Conservation (phyloP, 176 grass and related monocot genomes). For the Zea luxurians region DNA sequence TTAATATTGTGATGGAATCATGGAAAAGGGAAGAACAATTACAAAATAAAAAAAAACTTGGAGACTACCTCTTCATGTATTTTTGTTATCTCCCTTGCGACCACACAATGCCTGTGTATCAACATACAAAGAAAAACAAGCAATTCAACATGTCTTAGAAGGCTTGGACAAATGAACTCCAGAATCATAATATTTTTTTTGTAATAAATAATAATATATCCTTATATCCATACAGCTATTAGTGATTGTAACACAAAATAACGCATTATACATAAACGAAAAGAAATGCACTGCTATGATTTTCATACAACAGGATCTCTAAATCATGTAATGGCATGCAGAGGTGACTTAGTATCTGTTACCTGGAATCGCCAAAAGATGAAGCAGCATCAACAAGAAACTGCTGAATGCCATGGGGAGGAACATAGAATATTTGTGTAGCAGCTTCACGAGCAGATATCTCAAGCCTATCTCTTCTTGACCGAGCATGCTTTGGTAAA, state of each 20-base stretch:
- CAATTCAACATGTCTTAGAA: slow-evolving; percentile 20
- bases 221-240: slow-evolving; percentile 3
- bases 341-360: slow-evolving; percentile 1
- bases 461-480: slow-evolving; percentile 71
- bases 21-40: slow-evolving; percentile 11
- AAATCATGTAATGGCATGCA: slow-evolving; percentile 7
- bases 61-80: slow-evolving; percentile 89
- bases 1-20: background rate
- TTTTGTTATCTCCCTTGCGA: slow-evolving; percentile 99
- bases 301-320: slow-evolving; percentile 8
- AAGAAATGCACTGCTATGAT: background rate
- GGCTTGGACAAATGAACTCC: slow-evolving; percentile 17
- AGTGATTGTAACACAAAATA: slow-evolving; percentile 25
- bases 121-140: slow-evolving; percentile 34
- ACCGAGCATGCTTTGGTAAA: slow-evolving; percentile 75
- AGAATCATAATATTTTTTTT: background rate
- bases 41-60: slow-evolving; percentile 23
- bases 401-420: slow-evolving; percentile 83
- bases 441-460: slow-evolving; percentile 69
- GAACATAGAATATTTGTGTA: slow-evolving; percentile 93
- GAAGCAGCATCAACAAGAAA: slow-evolving; percentile 75
- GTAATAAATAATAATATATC: no score
- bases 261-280: background rate
- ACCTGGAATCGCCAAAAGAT: slow-evolving; percentile 79
- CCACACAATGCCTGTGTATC: slow-evolving; percentile 74